Evolutionary conservation across 495 filamentous ascomycete species (phyloP).

Genomic region (Penicillium canariense): DNA sequence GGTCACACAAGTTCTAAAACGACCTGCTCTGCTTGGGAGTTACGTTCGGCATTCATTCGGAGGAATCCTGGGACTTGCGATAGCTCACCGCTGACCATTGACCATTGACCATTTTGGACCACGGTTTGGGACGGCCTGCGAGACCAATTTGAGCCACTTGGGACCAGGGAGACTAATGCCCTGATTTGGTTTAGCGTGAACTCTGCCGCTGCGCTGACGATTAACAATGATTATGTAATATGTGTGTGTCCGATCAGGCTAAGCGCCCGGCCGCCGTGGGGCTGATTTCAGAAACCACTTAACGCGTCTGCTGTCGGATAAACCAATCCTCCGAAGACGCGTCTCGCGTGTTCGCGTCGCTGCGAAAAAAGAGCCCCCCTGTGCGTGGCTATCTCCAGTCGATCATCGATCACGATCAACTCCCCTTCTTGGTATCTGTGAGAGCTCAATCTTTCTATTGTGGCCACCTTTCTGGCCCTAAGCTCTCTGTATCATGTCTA

Average conservation of each 20-base stretch:
- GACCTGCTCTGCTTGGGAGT: not conserved
- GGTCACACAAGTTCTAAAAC: not conserved
- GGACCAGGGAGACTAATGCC: slow-evolving; percentile 1
- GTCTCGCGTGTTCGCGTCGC: slow-evolving; percentile 38
- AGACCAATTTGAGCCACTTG: not conserved
- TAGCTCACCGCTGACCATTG: not conserved
- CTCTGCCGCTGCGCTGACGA: not conserved
- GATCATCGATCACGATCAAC: slow-evolving; percentile 1
- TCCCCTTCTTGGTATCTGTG: slow-evolving; percentile 7
- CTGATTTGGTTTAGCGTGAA: not conserved
- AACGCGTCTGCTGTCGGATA: slow-evolving; percentile 32
- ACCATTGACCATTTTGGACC: not conserved
- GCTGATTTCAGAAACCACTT: slow-evolving; percentile 35
- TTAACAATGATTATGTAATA: not conserved
- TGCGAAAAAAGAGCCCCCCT: slow-evolving; percentile 18
- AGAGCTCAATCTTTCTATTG: slow-evolving; percentile 11
- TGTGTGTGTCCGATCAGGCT: not conserved
- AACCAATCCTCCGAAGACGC: slow-evolving; percentile 24
- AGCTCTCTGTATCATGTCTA: slow-evolving; percentile 44
- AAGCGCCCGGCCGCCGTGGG: not conserved
- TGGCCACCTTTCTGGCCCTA: slow-evolving; percentile 26
- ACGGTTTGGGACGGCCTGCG: no score
- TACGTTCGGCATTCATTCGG: slow-evolving; percentile 3
- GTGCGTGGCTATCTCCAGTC: slow-evolving; percentile 1
- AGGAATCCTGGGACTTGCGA: not conserved